Base-by-base conservation (phyloP, 2,329 filamentous ascomycete genomes). In the Ceratocystis ficicola region DNA sequence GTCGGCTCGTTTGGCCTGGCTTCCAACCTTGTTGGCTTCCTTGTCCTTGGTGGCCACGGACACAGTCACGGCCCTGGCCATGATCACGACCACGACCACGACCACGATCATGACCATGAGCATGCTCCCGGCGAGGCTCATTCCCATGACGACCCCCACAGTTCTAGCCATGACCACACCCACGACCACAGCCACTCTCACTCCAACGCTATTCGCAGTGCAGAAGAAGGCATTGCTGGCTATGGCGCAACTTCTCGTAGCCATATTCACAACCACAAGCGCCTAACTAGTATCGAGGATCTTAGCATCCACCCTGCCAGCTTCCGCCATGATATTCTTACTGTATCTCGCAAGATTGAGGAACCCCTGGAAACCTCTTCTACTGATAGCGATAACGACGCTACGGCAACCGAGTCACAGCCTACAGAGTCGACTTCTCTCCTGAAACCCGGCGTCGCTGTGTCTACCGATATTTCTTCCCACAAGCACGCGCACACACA, bases 11-110 rank as follows among this genome's bases (percentile, higher is more conserved):
- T 90, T 67, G 94, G 94, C 63, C 82, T 99, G 15, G 80, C 86
- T 6, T 96, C 92, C 41, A 99, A 99, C 73, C 82, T 97, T 22
- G 78, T 93, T 62, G 94, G 94, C 1, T 86, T 99, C 69, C 83
- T 93, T 66, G 85, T 99, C 41, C 90, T 99, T 72, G 94, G 95
- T 70, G 93, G 95, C 66, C 93, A 97, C 73, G 89, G 90, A 2
- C 93, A 97, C 74, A 84, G 84, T 15, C 90, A 94, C 73, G 87
- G 86, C 3, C 81, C 77, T 15, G 80, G 79, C 5, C 75, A 80
- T 65, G 77, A 76, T 5, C 76, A 78, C 59, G 74, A 69, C 2
- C 78, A 81, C 66, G 74, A 70, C 1, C 76, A 82, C 69, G 71
- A 73, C 30, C 30, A 82, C 69, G 71, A 73, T 6, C 30, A 81